Evolutionary conservation across 2,329 filamentous ascomycete genomes (phyloP), one percentile per base, ranked within the genome.

Genomic region (Ustilaginoidea virens): DNA sequence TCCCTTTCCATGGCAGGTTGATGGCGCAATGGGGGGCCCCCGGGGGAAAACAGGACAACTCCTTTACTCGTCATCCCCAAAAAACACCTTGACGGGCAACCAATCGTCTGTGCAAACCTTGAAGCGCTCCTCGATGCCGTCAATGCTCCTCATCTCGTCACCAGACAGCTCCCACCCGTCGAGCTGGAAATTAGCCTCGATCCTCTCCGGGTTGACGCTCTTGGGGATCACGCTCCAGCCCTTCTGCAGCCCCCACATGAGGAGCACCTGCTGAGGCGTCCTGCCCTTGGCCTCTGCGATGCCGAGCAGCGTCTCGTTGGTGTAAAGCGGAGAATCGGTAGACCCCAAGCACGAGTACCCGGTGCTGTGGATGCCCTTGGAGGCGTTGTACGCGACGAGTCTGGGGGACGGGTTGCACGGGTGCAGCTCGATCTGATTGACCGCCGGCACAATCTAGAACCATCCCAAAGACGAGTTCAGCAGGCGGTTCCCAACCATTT

Each of bases 141-240:
- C 71, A 28, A 92, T 61, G 52, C 68, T 60, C 42, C 66, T 62
- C 28, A 87, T 52, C 59, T 92, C 82, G 26, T 81, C 80, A 4
- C 67, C 65, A 4, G 68, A 75, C 52, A 92, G 56, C 34, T 69
- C 61, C 72, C 74, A 87, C 30, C 76, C 80, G 51, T 85, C 70
- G 29, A 81, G 48, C 23, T 78, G 69, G 42, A 74, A 81, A 64
- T 92, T 92, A 37, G 60, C 69, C 54, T 79, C 63, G 45, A 92
- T 85, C 23, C 82, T 69, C 30, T 61, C 62, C 40, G 73, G 67
- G 39, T 70, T 85, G 33, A 86, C 78, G 29, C 70, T 79, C 67
- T 92, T 92, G 44, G 82, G 82, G 44, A 92, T 83, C 29, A 92
- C 81, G 39, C 72, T 79, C 62, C 76, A 82, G 34, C 78, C 81